These are phyloP conservation scores for Mariannaea sp. DNA, from an alignment of 2,329 filamentous ascomycete genomes.

Conservation along the genomic window DNA sequence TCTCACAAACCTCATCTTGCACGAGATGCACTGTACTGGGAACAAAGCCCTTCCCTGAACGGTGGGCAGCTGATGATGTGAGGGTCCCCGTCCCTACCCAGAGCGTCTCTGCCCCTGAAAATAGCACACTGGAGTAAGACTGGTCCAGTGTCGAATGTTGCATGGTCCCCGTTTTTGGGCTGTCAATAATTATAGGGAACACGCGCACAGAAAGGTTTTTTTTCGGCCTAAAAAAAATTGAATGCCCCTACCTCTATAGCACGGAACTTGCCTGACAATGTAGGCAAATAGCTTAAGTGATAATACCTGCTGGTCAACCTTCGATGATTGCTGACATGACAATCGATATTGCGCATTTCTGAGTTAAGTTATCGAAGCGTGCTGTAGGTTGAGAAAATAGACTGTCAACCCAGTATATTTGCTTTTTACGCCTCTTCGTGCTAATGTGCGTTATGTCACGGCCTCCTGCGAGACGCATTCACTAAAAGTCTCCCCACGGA, in stretches of 20 bases:
- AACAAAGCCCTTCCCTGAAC: conserved; percentile 29
- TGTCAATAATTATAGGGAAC: conserved; percentile 23
- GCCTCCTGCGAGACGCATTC: conserved; percentile 1
- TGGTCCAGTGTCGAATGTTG: conserved; percentile 27
- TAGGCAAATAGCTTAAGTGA: no score
- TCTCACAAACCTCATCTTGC: conserved; percentile 9
- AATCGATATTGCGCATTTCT: no score
- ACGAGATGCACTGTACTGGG: no score
- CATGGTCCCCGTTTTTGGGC: conserved; percentile 25
- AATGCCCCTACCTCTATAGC: neutral
- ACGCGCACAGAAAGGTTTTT: conserved; percentile 9
- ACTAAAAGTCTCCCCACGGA: conserved; percentile 7
- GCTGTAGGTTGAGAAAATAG: no score
- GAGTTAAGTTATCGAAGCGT: no score
- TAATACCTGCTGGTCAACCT: no score
- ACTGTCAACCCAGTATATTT: no score
- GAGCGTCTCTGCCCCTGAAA: conserved; percentile 22
- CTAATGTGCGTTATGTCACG: neutral
- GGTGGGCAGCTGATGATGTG: conserved; percentile 28
- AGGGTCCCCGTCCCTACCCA: conserved; percentile 12
- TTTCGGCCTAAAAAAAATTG: no score
- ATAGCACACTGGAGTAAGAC: conserved; percentile 13
- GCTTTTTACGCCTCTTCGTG: neutral
- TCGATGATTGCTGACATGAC: no score
- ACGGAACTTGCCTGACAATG: neutral